Base-by-base conservation (phyloP, 2,329 filamentous ascomycete species). In the Botrytis tulipae region DNA sequence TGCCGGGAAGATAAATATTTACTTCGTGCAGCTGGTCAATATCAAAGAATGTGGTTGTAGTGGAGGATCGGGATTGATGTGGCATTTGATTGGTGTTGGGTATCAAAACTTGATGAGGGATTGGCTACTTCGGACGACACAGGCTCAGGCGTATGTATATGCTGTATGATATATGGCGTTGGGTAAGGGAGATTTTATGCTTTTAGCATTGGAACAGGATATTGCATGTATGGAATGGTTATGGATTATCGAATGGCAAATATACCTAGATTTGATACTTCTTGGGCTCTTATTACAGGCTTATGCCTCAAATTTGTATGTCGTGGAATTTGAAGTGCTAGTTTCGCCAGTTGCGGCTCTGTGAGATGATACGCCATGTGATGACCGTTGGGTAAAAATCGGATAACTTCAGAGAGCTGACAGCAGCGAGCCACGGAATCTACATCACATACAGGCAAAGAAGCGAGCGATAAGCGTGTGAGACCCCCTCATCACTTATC, bases 151-250 rank as follows among this genome's bases (percentile, higher is more conserved):
- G 48, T 44, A 57, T 69, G 48, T 57, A 18, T 32, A 57, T 69
- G 48, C 37, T 69, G 66, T 69, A 69, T 59, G 48, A 69, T 69
- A 57, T 57, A 20, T 57, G 66, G 66, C 25, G 66, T 57, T 69
- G 16, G 48, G 29, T n/a, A 32, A 42, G 35, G 48, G 35, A 25
- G 37, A 18, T 29, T 14, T 65, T 65, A 57, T 69, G 66, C 48
- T 37, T 42, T 16, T 32, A 57, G 48, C 48, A 42, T 29, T 25
- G 63, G 60, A 12, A 66, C 46, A 48, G 66, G 48, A 69, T 44
- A 69, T 32, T 42, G 66, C 51, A 57, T 48, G 37, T 7, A 57
- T 57, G 66, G 66, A 40, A 32, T 42, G 18, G 18, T 57, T 69
- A 69, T 44, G 66, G 66, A 42, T 42, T 29, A 25, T 42, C 42